phyloP scores from a whole-genome alignment of 176 grass and related monocot species.

The Carex parvula region DNA sequence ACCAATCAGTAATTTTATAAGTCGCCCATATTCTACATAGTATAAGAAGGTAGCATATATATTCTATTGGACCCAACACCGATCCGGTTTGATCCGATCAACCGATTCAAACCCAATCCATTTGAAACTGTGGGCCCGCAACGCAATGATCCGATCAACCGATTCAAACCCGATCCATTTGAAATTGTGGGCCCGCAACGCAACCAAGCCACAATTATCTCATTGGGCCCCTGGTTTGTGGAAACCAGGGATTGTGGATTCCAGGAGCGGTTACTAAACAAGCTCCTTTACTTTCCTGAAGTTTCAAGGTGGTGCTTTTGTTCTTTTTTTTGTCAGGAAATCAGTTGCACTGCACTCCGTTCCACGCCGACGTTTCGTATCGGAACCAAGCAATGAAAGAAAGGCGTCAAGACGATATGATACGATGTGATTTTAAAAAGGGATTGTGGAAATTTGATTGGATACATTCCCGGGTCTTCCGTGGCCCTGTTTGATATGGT shows the following conservation, averaged over 20 bases:
- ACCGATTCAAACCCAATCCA: neutral
- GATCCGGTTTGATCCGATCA: neutral
- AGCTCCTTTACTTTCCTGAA: conserved; percentile 5
- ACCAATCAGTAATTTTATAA: neutral
- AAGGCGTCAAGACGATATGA: neutral
- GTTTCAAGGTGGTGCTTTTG: conserved; percentile 10
- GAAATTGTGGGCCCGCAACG: neutral
- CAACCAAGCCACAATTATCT: neutral
- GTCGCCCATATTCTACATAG: neutral
- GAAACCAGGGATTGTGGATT: neutral
- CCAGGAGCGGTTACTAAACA: neutral
- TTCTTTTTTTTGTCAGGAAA: neutral
- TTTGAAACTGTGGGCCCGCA: neutral
- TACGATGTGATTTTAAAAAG: neutral
- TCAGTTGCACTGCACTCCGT: neutral
- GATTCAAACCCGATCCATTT: neutral
- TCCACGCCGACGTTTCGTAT: neutral
- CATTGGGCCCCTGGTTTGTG: neutral
- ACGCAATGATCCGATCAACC: no score
- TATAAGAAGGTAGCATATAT: neutral
- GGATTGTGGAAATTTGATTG: neutral
- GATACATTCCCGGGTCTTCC: neutral
- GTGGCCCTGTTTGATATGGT: neutral
- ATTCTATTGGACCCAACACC: neutral
- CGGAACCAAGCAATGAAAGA: neutral